Conservation (phyloP, 1,139 yeast species). For the Yamadazyma dushanensis region DNA sequence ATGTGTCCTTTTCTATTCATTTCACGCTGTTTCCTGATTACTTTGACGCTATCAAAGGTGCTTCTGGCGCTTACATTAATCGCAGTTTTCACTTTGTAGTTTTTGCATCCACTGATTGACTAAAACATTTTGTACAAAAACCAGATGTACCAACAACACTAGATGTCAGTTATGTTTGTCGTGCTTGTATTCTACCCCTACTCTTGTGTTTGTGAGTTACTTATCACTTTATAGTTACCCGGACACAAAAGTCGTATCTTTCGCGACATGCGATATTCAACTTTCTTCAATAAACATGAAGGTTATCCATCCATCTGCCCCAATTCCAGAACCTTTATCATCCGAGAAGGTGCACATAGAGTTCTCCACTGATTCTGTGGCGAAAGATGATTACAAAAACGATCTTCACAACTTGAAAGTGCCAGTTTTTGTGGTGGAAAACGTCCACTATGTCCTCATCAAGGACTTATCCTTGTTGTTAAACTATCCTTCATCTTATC, state of each 20-base stretch:
- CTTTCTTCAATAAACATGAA: constrained; percentile 2
- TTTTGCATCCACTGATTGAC: too few relatives aligned
- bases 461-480: constrained; percentile 36
- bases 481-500: constrained; percentile 48
- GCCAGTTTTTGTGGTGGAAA: constrained; percentile 13
- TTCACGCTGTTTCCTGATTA: too few relatives aligned
- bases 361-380: not conserved
- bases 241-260: not conserved
- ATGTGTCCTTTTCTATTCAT: too few relatives aligned
- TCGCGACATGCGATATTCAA: not conserved
- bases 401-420: constrained; percentile 7
- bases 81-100: too few relatives aligned
- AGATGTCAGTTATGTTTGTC: too few relatives aligned
- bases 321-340: constrained; percentile 2
- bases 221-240: too few relatives aligned
- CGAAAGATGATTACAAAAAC: not conserved
- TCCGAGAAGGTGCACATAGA: constrained; percentile 1
- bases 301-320: constrained; percentile 2
- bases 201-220: too few relatives aligned
- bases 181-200: too few relatives aligned
- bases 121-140: too few relatives aligned
- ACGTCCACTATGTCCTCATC: constrained; percentile 25
- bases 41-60: too few relatives aligned
- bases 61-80: too few relatives aligned
- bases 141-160: too few relatives aligned